phyloP scores from a whole-genome alignment of 2,329 filamentous ascomycete genomes.

The Fusarium sp. region DNA sequence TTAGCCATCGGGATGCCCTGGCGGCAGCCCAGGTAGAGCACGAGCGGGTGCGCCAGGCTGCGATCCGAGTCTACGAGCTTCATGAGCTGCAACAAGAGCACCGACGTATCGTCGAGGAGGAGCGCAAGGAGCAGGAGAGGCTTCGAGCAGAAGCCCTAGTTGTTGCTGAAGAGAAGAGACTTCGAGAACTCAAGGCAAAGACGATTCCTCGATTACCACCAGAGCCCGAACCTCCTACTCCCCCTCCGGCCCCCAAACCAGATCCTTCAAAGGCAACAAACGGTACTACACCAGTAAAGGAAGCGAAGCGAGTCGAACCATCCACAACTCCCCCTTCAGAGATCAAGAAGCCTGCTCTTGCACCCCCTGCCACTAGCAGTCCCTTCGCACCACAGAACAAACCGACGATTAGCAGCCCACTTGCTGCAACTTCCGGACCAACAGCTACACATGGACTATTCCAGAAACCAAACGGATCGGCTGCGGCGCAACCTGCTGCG shows the following conservation, averaged over 20 bases:
- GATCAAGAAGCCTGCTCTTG: constrained; percentile 32
- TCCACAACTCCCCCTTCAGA: constrained; percentile 36
- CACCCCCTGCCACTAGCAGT: constrained; percentile 31
- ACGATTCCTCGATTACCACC: constrained; percentile 59
- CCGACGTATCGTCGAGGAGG: constrained; percentile 56
- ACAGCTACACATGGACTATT: constrained; percentile 22
- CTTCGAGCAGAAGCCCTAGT: constrained; percentile 58
- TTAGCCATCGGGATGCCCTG: constrained; percentile 74
- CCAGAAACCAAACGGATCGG: constrained; percentile 33
- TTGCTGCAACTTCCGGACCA: constrained; percentile 30
- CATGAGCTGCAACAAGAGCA: constrained; percentile 61
- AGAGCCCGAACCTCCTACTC: constrained; percentile 46
- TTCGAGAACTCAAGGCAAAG: constrained; percentile 61
- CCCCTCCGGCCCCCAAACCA: constrained; percentile 35
- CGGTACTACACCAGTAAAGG: constrained; percentile 37
- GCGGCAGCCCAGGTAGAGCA: constrained; percentile 75
- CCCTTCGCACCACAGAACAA: constrained; percentile 40
- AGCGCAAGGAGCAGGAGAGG: constrained; percentile 60
- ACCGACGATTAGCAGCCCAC: constrained; percentile 34
- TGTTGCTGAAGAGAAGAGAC: constrained; percentile 60
- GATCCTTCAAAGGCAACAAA: constrained; percentile 30
- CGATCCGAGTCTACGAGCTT: constrained; percentile 61
- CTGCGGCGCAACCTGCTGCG: constrained; percentile 7
- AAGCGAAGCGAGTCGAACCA: constrained; percentile 33
- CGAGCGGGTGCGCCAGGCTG: constrained; percentile 69